Evolutionary conservation across 495 filamentous ascomycete species (phyloP).

Genomic region (Hypoxylon crocopeplum): DNA sequence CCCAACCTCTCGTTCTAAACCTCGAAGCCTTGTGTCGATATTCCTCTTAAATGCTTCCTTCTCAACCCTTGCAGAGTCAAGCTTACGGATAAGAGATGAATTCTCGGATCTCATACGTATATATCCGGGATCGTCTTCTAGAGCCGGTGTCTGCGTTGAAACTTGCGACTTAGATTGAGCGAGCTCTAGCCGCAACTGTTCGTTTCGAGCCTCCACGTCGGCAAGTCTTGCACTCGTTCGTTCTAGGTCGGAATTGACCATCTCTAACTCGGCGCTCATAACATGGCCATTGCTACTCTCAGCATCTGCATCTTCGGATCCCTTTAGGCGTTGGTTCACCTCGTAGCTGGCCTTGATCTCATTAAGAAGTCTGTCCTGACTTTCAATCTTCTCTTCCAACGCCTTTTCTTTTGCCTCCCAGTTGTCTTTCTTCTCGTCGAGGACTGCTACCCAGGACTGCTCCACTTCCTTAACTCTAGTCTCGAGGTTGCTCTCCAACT

Average conservation of each 20-base stretch:
- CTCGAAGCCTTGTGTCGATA: slow-evolving; percentile 72
- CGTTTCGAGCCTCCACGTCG: slow-evolving; percentile 92
- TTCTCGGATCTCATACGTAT: slow-evolving; percentile 90
- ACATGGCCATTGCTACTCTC: slow-evolving; percentile 64
- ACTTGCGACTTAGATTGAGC: slow-evolving; percentile 84
- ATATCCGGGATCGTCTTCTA: slow-evolving; percentile 89
- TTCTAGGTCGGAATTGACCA: slow-evolving; percentile 89
- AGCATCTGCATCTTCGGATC: slow-evolving; percentile 65
- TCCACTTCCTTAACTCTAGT: slow-evolving; percentile 84
- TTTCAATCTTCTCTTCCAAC: slow-evolving; percentile 91
- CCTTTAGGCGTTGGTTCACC: slow-evolving; percentile 87
- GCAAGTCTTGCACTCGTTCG: slow-evolving; percentile 85
- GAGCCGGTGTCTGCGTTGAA: slow-evolving; percentile 59
- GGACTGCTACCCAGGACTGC: slow-evolving; percentile 86
- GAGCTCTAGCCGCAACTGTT: slow-evolving; percentile 88
- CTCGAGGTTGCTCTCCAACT: slow-evolving; percentile 79
- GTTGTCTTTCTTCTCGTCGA: slow-evolving; percentile 93
- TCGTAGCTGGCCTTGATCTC: slow-evolving; percentile 98
- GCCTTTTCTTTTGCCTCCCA: slow-evolving; percentile 95
- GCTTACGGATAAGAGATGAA: slow-evolving; percentile 81
- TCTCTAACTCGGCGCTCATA: slow-evolving; percentile 88
- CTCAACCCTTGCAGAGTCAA: slow-evolving; percentile 83
- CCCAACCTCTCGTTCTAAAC: slow-evolving; percentile 74
- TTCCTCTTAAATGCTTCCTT: slow-evolving; percentile 77
- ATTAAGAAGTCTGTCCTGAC: slow-evolving; percentile 88